Evolutionary conservation across 2,329 filamentous ascomycete species (phyloP), one percentile per base, ranked within the genome.

Genomic region (Anthostomella pinea): DNA sequence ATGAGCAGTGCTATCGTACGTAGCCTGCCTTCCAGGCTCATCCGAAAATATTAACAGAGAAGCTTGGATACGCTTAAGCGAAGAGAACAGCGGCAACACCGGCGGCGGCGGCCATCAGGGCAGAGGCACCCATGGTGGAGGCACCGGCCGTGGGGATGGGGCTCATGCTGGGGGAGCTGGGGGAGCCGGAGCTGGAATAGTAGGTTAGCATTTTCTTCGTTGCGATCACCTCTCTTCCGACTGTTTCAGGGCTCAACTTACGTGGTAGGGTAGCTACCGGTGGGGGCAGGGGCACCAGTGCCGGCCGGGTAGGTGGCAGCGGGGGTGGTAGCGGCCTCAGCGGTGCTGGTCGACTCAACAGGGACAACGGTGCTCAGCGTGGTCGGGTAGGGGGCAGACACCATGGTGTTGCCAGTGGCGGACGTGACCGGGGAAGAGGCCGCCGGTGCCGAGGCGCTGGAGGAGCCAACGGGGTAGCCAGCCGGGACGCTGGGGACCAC

Each of bases 81-180:
- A 80, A 62, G 65, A 72, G 53, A 57, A 75, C 62, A 57, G 73
- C 75, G 44, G 65, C 69, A 38, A 74, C 58, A 65, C 73, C 75
- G 62, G 70, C 75, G 31, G 64, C 68, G 49, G 69, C 75, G 59
- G 75, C 76, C 56, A 77, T 62, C 56, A 70, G 44, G 57, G 68
- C 68, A 44, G 75, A 77, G 67, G 69, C 72, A 45, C 67, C 66
- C 53, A 79, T 58, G 56, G 69, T 66, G 53, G 67, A 65, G 48
- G 75, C 76, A 58, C 71, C 76, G 48, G 68, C 73, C 33, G 68
- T 73, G 27, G 54, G 49, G 41, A 58, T 58, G 35, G 54, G 52
- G 49, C 50, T 57, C 52, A 70, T 63, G 45, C 55, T 53, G 41
- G 61, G 56, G 33, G 58, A 53, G 38, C 58, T 49, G 43, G 63